Evolutionary conservation across 352 stramenopile species (phyloP).

Genomic region (Aphanomyces euteiches): DNA sequence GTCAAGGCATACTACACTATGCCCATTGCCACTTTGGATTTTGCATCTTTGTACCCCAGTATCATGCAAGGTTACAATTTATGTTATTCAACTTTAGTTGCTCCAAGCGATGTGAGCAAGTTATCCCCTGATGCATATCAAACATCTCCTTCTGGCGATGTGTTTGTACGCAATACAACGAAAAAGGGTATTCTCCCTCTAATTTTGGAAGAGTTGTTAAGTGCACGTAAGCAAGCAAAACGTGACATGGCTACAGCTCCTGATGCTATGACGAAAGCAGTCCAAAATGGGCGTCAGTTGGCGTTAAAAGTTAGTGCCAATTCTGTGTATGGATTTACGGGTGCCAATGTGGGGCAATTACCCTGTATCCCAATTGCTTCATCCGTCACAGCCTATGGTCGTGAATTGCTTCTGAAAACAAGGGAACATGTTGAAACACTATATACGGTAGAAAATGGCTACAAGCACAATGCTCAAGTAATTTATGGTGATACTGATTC

Average conservation of each 20-base stretch:
- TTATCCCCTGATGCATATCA: constrained; percentile 75
- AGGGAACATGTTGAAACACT: constrained; percentile 95
- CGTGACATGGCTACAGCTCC: constrained; percentile 99
- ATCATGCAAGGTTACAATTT: constrained; percentile 99
- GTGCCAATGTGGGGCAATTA: constrained; percentile 96
- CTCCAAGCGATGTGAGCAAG: constrained; percentile 57
- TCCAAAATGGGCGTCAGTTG: constrained; percentile 98
- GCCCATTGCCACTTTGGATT: constrained; percentile 99
- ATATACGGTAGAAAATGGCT: constrained; percentile 93
- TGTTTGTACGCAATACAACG: constrained; percentile 92
- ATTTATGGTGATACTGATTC: constrained; percentile 99
- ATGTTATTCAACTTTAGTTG: constrained; percentile 99
- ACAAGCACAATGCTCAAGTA: constrained; percentile 94
- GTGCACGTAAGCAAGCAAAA: constrained; percentile 97
- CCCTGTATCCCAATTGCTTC: constrained; percentile 98
- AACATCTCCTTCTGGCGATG: constrained; percentile 93
- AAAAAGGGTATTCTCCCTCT: constrained; percentile 98
- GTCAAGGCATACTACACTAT: constrained; percentile 99
- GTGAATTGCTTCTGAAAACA: constrained; percentile 95
- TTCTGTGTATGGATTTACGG: constrained; percentile 99
- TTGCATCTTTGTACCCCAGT: constrained; percentile 99
- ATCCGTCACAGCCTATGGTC: constrained; percentile 97
- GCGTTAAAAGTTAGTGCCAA: constrained; percentile 98
- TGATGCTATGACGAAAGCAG: constrained; percentile 98
- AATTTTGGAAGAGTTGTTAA: constrained; percentile 98